Conservation (phyloP, 1,139 yeast genomes). For the Diutina mesorugosa region DNA sequence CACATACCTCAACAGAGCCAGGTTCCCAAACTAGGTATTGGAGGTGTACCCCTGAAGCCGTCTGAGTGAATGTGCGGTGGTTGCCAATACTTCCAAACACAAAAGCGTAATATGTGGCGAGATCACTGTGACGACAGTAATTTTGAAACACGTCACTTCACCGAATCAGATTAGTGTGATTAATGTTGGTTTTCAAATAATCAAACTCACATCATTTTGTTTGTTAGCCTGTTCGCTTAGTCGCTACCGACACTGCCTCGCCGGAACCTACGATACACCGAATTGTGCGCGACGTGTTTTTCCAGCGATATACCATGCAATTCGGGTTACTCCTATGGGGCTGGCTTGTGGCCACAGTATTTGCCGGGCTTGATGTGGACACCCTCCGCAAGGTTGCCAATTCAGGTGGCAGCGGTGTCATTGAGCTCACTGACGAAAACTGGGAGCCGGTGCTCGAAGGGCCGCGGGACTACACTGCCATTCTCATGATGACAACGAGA, state of each 20-base stretch:
- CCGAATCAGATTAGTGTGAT: too few species aligned
- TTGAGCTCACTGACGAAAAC: constrained; percentile 44
- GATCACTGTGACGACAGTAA: too few species aligned
- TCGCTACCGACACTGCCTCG: neutral
- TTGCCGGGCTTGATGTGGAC: neutral
- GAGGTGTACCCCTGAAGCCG: too few species aligned
- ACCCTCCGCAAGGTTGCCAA: neutral
- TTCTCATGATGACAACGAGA: constrained; percentile 62
- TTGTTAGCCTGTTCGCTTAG: neutral
- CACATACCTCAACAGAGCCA: too few species aligned
- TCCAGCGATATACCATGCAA: neutral
- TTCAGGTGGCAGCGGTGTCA: constrained; percentile 6
- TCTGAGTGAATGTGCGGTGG: too few species aligned
- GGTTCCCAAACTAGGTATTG: too few species aligned
- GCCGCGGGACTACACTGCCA: constrained; percentile 56
- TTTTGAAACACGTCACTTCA: too few species aligned
- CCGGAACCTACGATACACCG: neutral
- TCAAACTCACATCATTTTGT: too few species aligned
- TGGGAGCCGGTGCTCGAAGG: constrained; percentile 48
- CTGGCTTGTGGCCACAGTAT: constrained; percentile 1
- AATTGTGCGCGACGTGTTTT: neutral
- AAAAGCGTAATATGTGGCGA: too few species aligned
- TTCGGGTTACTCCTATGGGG: neutral
- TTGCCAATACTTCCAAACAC: too few species aligned
- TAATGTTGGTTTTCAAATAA: too few species aligned